phyloP scores from a whole-genome alignment of 2,329 filamentous ascomycete species.

The Phialemoniopsis sp. region DNA sequence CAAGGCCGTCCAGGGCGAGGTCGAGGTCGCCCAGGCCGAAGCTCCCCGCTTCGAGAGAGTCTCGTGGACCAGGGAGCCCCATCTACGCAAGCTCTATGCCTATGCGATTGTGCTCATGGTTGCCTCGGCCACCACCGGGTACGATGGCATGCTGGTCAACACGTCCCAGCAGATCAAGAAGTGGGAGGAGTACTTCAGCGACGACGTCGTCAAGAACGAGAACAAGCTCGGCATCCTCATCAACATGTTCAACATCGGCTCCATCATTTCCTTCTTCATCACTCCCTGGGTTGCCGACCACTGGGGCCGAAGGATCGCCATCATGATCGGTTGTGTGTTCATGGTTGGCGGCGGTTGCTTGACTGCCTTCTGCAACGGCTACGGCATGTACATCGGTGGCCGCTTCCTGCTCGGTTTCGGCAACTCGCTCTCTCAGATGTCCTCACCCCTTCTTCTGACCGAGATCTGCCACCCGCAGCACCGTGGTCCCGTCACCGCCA shows the following conservation, averaged over 20 bases:
- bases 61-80: constrained; percentile 33
- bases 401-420: constrained; percentile 65
- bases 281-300: constrained; percentile 39
- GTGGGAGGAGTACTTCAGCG: constrained; percentile 48
- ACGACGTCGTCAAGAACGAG: constrained; percentile 25
- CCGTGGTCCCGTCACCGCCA: constrained; percentile 58
- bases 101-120: constrained; percentile 42
- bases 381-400: constrained; percentile 52
- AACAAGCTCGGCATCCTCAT: constrained; percentile 43
- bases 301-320: constrained; percentile 37
- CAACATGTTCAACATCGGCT: constrained; percentile 49
- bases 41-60: constrained; percentile 26
- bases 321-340: constrained; percentile 36
- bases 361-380: constrained; percentile 36
- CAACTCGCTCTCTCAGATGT: constrained; percentile 60
- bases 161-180: constrained; percentile 52
- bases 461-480: constrained; percentile 68
- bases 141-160: constrained; percentile 58
- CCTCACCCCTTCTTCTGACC: constrained; percentile 58
- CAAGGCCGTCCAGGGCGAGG: constrained; percentile 5
- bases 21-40: constrained; percentile 15
- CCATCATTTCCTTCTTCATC: constrained; percentile 41
- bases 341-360: constrained; percentile 40
- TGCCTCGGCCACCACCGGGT: constrained; percentile 58
- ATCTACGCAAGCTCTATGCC: constrained; percentile 33